A percentile compares a stretch with the other conserved stretches of the same genome.
Evolutionary conservation across 805 yeast genomes (phyloP).

Genomic region (Wickerhamiella sorbophila): DNA sequence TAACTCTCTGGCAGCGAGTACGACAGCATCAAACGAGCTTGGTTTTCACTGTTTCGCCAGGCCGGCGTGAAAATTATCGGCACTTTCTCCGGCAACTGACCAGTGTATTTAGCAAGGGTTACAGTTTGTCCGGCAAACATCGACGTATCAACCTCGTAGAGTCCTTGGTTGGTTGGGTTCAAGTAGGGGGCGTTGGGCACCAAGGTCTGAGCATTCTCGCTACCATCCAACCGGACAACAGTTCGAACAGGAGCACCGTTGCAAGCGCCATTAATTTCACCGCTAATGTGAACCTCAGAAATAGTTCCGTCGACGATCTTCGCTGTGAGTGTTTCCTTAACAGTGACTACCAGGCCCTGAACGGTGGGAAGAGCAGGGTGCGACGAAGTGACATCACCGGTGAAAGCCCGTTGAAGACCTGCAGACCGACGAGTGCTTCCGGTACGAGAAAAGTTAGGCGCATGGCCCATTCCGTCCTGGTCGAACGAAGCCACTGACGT

Average conservation of each 20-base stretch:
- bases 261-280: conserved; percentile 53
- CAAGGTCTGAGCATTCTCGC: neutral
- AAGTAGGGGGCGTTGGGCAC: neutral
- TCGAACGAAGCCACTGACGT: neutral
- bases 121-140: conserved; percentile 37
- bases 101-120: conserved; percentile 49
- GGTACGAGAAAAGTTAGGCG: neutral
- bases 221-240: conserved; percentile 1
- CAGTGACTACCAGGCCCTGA: conserved; percentile 46
- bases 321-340: conserved; percentile 77
- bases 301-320: conserved; percentile 54
- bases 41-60: conserved; percentile 80
- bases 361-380: conserved; percentile 22
- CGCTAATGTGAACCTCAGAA: conserved; percentile 48
- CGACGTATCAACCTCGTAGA: conserved; percentile 25
- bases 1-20: conserved; percentile 41
- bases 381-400: conserved; percentile 9
- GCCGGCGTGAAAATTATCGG: conserved; percentile 67
- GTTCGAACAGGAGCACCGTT: conserved; percentile 11
- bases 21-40: conserved; percentile 72
- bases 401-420: conserved; percentile 10
- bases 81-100: conserved; percentile 30
- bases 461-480: neutral
- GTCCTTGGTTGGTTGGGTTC: neutral
- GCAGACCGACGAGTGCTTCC: conserved; percentile 12